Percentiles rank a stretch among this genome's conserved stretches.
Conservation (phyloP, 2,329 filamentous ascomycete species). For the Apiospora aurea region DNA sequence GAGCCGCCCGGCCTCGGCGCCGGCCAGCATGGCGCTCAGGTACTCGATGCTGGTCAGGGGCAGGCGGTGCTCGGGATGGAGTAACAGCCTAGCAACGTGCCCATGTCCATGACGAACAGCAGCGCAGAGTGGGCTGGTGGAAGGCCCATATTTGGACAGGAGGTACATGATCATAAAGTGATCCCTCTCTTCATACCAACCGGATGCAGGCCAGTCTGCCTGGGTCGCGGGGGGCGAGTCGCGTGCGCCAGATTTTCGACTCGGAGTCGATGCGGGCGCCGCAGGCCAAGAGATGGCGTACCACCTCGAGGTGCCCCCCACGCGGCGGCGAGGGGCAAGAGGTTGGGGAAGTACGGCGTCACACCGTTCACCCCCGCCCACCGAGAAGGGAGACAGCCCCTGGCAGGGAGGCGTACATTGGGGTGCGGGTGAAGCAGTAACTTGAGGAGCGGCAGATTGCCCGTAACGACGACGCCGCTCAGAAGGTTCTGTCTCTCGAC, state of each 20-base stretch:
- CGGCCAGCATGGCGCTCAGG: not conserved
- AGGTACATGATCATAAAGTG: not conserved
- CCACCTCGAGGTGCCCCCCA: not conserved
- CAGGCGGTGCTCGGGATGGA: not conserved
- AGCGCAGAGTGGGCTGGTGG: not conserved
- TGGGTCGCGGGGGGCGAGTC: not conserved
- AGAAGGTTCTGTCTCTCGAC: conserved; percentile 3
- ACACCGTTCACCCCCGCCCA: not conserved
- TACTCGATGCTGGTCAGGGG: not conserved
- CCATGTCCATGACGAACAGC: not conserved
- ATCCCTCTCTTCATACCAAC: too few relatives aligned
- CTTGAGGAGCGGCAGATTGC: not conserved
- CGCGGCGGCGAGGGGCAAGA: not conserved
- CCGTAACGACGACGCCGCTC: not conserved
- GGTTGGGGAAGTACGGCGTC: not conserved
- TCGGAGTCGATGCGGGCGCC: not conserved
- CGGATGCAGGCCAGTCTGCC: not conserved
- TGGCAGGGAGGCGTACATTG: too few relatives aligned
- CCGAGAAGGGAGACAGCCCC: not conserved
- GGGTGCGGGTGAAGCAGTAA: not conserved
- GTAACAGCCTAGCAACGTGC: not conserved
- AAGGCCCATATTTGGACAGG: not conserved
- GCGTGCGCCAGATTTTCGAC: not conserved
- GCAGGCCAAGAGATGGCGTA: not conserved
- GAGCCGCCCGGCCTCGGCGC: not conserved